A percentile compares a stretch with the other conserved stretches of the same genome.
These are phyloP conservation scores for Mycena sanguinolenta DNA, from an alignment of 768 basidiomycete genomes.

Conservation along the genomic window DNA sequence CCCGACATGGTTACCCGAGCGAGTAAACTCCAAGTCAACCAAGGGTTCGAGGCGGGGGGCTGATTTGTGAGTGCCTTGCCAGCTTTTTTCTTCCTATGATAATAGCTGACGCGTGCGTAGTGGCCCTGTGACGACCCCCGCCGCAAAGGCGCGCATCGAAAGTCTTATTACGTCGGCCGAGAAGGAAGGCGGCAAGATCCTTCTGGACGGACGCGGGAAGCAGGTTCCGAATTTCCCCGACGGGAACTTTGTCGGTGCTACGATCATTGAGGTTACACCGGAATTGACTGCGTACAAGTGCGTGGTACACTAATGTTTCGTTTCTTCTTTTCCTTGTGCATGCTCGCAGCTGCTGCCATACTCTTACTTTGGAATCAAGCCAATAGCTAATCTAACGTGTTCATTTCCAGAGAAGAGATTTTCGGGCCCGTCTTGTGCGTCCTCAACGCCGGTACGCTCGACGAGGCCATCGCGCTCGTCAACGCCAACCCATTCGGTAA, in stretches of 20 bases:
- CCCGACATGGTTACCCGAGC: conserved; percentile 88
- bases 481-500: conserved; percentile 94
- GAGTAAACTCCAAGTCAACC: conserved; percentile 81
- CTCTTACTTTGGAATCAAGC: too few relatives aligned
- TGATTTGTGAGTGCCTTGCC: conserved; percentile 71
- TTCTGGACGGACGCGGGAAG: conserved; percentile 85
- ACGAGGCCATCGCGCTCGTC: conserved; percentile 90
- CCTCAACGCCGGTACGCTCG: conserved; percentile 83
- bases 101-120: too few relatives aligned
- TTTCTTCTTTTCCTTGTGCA: conserved; percentile 11
- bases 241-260: conserved; percentile 96
- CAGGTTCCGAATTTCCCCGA: conserved; percentile 79
- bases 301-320: conserved; percentile 33
- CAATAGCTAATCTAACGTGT: conserved; percentile 3
- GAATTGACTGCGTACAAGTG: conserved; percentile 90
- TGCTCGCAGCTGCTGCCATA: background rate
- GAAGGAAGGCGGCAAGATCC: conserved; percentile 88
- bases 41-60: conserved; percentile 91
- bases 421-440: conserved; percentile 92
- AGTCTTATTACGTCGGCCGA: conserved; percentile 78
- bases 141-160: conserved; percentile 83
- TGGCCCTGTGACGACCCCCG: conserved; percentile 85
- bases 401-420: conserved; percentile 81
- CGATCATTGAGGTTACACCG: conserved; percentile 84
- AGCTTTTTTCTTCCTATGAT: background rate